Evolutionary conservation across 169 alveolate genomes (phyloP).

Genomic region (Plasmodium inui): DNA sequence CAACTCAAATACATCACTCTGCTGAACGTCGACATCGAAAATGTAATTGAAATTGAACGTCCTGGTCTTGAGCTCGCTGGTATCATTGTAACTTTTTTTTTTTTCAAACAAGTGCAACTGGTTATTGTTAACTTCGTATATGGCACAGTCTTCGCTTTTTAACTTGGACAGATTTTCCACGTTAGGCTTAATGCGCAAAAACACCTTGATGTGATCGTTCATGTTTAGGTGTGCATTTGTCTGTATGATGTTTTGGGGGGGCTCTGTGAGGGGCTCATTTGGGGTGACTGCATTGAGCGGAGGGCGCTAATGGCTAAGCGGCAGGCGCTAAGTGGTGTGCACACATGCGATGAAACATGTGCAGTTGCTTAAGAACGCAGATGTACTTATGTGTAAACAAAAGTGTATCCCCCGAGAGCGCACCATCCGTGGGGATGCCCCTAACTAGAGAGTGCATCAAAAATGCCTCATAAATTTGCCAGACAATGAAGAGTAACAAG

Average conservation of each 20-base stretch:
- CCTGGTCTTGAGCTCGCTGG: conserved; percentile 39
- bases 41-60: conserved; percentile 49
- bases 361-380: neutral
- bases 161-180: conserved; percentile 40
- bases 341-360: neutral
- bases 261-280: neutral
- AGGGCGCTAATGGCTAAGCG: neutral
- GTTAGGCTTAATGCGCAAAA: conserved; percentile 61
- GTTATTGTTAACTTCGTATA: conserved; percentile 50
- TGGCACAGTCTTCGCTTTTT: conserved; percentile 40
- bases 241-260: neutral
- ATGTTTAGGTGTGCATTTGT: neutral
- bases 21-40: conserved; percentile 32
- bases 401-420: neutral
- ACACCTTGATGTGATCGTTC: conserved; percentile 61
- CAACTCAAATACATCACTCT: conserved; percentile 46
- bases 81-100: conserved; percentile 61
- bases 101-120: conserved; percentile 58
- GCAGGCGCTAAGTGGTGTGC: neutral
- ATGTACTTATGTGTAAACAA: neutral
- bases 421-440: neutral
- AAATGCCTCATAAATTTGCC: neutral
- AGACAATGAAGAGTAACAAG: neutral
- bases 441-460: neutral
- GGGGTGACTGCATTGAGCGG: neutral